Base-by-base conservation (phyloP, 2,329 filamentous ascomycete genomes). In the Aspergillus sp. region DNA sequence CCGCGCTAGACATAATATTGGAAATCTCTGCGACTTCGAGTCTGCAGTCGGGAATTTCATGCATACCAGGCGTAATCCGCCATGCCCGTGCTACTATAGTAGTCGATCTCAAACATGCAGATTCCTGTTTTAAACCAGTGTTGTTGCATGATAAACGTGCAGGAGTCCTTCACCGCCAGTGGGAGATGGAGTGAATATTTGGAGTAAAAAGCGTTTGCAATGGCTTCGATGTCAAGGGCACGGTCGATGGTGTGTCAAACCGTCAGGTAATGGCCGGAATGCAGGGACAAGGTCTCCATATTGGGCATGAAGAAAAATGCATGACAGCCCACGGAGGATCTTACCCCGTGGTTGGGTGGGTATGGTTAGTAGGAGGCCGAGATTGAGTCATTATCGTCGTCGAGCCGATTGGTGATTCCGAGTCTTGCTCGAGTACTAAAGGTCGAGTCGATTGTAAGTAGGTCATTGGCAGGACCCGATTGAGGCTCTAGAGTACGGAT, bases 301-400 rank as follows among this genome's bases (percentile, higher is more conserved):
- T 62, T 62, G 59, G 57, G 59, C 59, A 62, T 55, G 45, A 56
- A 61, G 35, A 52, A 53, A 6, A 53, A 6, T 33, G 45, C 44
- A 54, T 49, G 53, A 33, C 25, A 41, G 35, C 37, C 19, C 11
- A 52, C 27, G 17, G 45, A 37, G 21, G 31, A 46, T 57, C 52
- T 45, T 52, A 52, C 39, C 31, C 55, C 25, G 31, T 54, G 41
- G 50, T 52, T 27, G 39, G 3, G 33, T 57, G 47, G 47, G 47
- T 51, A 50, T 51, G 27, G n/a, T 25, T 17, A 45, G 40, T 27
- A 41, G 35, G 25, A 19, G 25, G 49, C 17, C 43, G 19, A 21
- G 19, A 37, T 39, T 58, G 56, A 58, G 56, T 55, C 56, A 58
- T 55, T 31, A 25, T 21, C 9, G 27, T 31, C 8, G 8, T 31